These are phyloP conservation scores for Solanum chacoense DNA, from an alignment of 305 asterid genomes.

Conservation along the genomic window DNA sequence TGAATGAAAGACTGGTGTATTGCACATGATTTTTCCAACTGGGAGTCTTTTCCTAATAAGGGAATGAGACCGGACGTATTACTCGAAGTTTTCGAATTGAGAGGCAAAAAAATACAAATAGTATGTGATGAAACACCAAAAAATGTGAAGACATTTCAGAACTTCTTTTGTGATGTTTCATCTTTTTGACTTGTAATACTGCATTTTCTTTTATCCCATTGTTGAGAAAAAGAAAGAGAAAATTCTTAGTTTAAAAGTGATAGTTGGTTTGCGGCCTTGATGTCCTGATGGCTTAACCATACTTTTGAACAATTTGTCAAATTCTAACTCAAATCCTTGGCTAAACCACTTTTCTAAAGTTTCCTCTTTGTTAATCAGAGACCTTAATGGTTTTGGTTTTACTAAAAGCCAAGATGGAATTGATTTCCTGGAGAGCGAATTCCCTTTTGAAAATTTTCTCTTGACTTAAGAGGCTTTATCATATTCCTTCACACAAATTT, in stretches of 20 bases:
- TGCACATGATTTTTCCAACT: neutral
- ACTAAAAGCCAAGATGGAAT: neutral
- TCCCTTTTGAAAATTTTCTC: neutral
- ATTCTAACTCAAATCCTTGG: neutral
- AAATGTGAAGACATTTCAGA: neutral
- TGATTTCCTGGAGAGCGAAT: neutral
- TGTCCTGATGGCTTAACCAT: neutral
- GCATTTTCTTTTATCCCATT: neutral
- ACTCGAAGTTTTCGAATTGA: neutral
- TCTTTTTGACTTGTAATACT: neutral
- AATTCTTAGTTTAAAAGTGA: neutral
- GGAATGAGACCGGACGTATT: neutral
- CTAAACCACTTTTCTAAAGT: neutral
- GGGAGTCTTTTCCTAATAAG: neutral
- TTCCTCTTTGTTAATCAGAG: neutral
- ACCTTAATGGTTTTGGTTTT: neutral
- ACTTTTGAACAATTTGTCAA: neutral
- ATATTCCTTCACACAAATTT: neutral
- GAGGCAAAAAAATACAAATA: neutral
- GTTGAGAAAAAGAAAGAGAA: neutral
- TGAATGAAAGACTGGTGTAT: neutral
- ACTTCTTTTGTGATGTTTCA: neutral
- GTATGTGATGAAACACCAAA: neutral
- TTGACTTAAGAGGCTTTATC: neutral
- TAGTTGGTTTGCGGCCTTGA: neutral